A percentile compares a stretch with the other conserved stretches of the same genome.
Evolutionary conservation across 805 yeast species (phyloP).

Genomic region (Brettanomyces bruxellensis): DNA sequence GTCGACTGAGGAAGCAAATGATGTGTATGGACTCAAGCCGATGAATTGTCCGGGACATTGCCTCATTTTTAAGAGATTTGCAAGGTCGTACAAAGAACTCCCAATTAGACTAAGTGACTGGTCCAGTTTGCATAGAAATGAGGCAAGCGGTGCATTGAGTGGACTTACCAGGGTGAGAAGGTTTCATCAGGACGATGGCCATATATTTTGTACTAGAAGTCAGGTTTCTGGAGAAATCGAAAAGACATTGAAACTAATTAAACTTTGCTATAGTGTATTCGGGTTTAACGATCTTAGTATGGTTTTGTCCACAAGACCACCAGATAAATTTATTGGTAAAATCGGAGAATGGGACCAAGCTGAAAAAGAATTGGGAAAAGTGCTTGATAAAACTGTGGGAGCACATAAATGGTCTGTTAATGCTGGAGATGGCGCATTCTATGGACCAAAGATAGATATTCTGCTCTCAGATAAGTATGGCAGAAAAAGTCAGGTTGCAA

Average conservation of each 20-base stretch:
- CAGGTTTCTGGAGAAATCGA: conserved; percentile 72
- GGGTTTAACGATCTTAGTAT: conserved; percentile 51
- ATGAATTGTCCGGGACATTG: conserved; percentile 57
- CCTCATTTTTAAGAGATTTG: conserved; percentile 62
- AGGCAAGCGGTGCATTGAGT: conserved; percentile 86
- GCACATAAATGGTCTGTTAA: conserved; percentile 54
- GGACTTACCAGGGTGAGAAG: conserved; percentile 91
- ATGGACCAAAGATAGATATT: conserved; percentile 94
- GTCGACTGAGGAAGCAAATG: conserved; percentile 29
- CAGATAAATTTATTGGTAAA: conserved; percentile 66
- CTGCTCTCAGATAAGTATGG: conserved; percentile 70
- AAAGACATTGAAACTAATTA: conserved; percentile 63
- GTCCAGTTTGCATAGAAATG: conserved; percentile 88
- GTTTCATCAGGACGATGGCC: conserved; percentile 98
- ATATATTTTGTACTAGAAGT: conserved; percentile 75
- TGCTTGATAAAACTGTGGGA: conserved; percentile 44
- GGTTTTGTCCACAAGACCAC: conserved; percentile 78
- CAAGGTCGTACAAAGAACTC: conserved; percentile 75
- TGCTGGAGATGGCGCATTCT: conserved; percentile 94
- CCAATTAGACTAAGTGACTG: conserved; percentile 85
- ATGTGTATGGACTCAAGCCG: conserved; percentile 69
- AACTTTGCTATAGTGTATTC: conserved; percentile 63
- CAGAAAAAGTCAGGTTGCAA: conserved; percentile 88
- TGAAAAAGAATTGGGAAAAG: conserved; percentile 53
- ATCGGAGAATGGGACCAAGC: conserved; percentile 75